Base-by-base conservation (phyloP, 768 basidiomycete species). In the Termitomyces sp. region DNA sequence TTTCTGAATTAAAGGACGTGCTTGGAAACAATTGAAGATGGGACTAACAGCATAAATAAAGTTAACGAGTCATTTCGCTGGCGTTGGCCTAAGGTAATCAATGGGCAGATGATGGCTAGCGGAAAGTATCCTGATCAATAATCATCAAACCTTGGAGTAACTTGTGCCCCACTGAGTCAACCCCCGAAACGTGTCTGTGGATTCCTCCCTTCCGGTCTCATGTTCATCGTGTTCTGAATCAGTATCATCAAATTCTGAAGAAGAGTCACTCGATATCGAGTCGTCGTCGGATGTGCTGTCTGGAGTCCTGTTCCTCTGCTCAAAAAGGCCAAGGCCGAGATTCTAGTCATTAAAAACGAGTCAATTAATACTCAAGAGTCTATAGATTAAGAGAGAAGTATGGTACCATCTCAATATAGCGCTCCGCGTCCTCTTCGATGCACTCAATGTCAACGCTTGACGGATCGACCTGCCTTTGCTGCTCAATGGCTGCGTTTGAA, bases 371-470 rank as follows among this genome's bases (percentile, higher is more conserved):
- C 5, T 12, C 9, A 5, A 23, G 5, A 17, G 35, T n/a, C n/a
- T n/a, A n/a, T n/a, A 55, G 19, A 17, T n/a, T n/a, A 19, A 12
- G 19, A 43, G 17, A 49, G 8, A 53, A 35, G 17, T 35, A 27
- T 27, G 25, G 63, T 61, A 84, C 87, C 85, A 88, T 87, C 66
- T 89, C 81, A 62, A 90, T 85, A 64, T 86, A 82, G 57, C 68
- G 77, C 6, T 75, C 75, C 53, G 74, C 75, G 21, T 73, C 74
- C 23, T 73, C 77, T 6, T 72, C 70, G 27, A 90, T 62, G 54
- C 84, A 76, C 68, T 91, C 89, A 40, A 91, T 88, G 63, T 90
- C 82, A n/a, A 90, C 72, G 62, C 82, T 85, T 17, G 68, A 65
- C 0, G 86, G 86, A 57, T 85, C 77, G 5, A 53, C 35, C 29